Base-by-base conservation (phyloP, 1,284 basidiomycete genomes). In the Melanopsichium pennsylvanicum region DNA sequence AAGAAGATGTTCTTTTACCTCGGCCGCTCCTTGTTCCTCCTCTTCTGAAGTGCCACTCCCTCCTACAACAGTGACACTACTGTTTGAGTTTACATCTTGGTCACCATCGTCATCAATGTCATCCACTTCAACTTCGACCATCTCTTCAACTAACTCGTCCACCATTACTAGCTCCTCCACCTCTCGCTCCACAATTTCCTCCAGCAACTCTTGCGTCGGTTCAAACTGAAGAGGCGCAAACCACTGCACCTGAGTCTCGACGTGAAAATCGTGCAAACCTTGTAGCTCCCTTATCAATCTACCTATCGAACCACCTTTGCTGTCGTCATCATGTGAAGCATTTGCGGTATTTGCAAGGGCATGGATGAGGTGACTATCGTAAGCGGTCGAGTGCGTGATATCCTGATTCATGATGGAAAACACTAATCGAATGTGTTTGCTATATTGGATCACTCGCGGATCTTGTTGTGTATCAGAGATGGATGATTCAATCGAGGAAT, bases 181-280 rank as follows among this genome's bases (percentile, higher is more conserved):
- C 35, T 60, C 54, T 6, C 39, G 31, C 66, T 19, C 40, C 70
- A 44, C 75, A 66, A 48, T 56, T 75, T 45, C 60, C 31, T 70
- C 60, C 29, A 63, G 26, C 15, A 58, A 83, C 82, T 72, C 84
- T 78, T 70, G 74, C 36, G 85, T 87, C 34, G 93, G 90, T 46
- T 86, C 83, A 73, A 97, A 92, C 0, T 92, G 88, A 33, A 98
- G 83, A 0, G 93, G 94, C 1, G 93, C 91, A 76, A 95, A 89
- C 79, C 89, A 93, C 71, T 94, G 90, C 0, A 96, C 87, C 83
- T 97, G 94, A 58, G 91, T 95, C 83, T 97, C 93, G 45, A 97
- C 85, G 3, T 90, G 91, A 78, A 95, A 92, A 76, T 93, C 92
- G 83, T 97, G 92, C 23, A 97, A 81, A 1, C 32, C 47, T 18